These are phyloP conservation scores for Mitragyna speciosa DNA, from an alignment of 257 asterid species.

Conservation along the genomic window DNA sequence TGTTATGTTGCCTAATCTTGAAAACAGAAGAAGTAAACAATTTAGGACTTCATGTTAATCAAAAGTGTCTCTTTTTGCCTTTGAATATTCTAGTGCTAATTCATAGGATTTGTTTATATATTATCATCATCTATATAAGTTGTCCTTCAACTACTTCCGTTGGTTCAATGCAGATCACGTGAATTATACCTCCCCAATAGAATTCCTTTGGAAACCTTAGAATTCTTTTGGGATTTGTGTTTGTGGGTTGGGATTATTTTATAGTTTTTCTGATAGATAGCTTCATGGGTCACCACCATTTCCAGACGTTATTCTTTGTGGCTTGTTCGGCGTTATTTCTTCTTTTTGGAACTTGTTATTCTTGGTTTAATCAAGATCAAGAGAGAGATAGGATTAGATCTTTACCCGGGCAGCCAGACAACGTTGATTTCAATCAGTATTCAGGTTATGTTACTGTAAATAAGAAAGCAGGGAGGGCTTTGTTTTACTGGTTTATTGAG, in stretches of 20 bases:
- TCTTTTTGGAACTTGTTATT: constrained; percentile 45
- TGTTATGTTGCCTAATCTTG: neutral
- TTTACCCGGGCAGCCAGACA: constrained; percentile 90
- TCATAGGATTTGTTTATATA: neutral
- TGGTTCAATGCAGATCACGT: constrained; percentile 8
- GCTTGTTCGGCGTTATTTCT: constrained; percentile 26
- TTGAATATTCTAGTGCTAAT: neutral
- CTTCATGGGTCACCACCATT: constrained; percentile 20
- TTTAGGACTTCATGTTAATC: neutral
- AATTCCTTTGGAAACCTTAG: constrained; percentile 27
- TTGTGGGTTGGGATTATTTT: constrained; percentile 16
- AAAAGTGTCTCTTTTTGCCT: neutral
- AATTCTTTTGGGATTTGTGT: constrained; percentile 29
- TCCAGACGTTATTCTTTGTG: neutral
- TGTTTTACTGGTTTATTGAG: constrained; percentile 93
- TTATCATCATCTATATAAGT: neutral
- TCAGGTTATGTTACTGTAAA: constrained; percentile 88
- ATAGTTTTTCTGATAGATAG: neutral
- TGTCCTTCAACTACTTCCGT: neutral
- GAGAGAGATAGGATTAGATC: constrained; percentile 62
- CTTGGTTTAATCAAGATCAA: constrained; percentile 54
- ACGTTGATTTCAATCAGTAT: constrained; percentile 63
- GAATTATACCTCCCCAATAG: constrained; percentile 12
- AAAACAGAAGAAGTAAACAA: neutral
- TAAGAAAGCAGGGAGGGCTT: constrained; percentile 70